Base-by-base conservation (phyloP, 495 filamentous ascomycete genomes). In the Schizothecium vesticola region DNA sequence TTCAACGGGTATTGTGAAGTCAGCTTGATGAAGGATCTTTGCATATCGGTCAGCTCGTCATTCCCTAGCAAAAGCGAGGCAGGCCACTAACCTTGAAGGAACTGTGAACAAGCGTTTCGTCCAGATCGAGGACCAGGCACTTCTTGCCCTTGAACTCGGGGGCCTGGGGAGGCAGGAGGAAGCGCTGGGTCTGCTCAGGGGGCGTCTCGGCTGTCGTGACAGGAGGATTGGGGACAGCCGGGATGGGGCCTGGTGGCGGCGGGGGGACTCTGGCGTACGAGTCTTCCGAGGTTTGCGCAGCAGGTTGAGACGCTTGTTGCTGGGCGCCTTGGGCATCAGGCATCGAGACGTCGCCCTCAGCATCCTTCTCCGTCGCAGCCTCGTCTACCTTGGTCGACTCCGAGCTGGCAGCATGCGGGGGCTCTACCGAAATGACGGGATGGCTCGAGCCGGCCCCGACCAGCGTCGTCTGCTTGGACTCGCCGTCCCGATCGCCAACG, bases 1-100 rank as follows among this genome's bases (percentile, higher is more conserved):
- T 76, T 99, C 95, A 33, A 99, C 96, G 1, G 95, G 95, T 76
- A 99, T 98, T 13, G 96, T 99, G 74, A 99, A 97, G 81, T 99
- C 95, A 58, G 95, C 96, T 82, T 97, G 94, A 71, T 98, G 92
- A 58, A 99, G 86, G 71, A 98, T 94, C 95, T 99, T 70, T n/a
- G 19, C 43, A 22, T 21, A 28, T 73, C 76, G 19, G 79, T 69
- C 16, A 69, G 69, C 61, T 36, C 9, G 21, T 28, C 25, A 7
- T n/a, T 1, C 13, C 10, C 13, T 12, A 56, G 25, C n/a, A 58
- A 22, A 16, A 1, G 66, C 43, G 6, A 2, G 26, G 43, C 28
- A 1, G 3, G 5, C 7, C 11, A 29, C 77, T 73, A 80, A 97
- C 95, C 89, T 99, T 99, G 80, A 99, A 99, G 73, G 95, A 98